phyloP scores from a whole-genome alignment of 805 yeast species.

The Saturnispora zaruensis region DNA sequence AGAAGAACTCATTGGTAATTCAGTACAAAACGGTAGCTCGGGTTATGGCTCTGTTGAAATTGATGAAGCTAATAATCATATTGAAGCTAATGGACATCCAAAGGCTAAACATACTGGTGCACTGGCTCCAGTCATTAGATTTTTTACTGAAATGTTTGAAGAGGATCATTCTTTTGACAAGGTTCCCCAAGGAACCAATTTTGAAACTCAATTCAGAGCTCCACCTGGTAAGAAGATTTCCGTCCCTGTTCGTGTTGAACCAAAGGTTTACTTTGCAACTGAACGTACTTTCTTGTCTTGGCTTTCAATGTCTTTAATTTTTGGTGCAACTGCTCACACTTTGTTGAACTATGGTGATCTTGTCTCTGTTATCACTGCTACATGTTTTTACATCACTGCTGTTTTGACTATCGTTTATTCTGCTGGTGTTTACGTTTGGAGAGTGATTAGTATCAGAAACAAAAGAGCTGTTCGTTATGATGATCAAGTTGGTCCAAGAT shows the following conservation, averaged over 20 bases:
- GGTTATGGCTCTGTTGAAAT: constrained; percentile 27
- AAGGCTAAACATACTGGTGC: constrained; percentile 11
- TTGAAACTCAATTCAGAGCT: constrained; percentile 49
- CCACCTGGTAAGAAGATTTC: constrained; percentile 87
- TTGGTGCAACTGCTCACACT: constrained; percentile 84
- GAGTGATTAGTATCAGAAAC: constrained; percentile 74
- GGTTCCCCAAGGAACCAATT: constrained; percentile 54
- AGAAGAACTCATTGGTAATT: constrained; percentile 49
- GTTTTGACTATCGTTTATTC: constrained; percentile 66
- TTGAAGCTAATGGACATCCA: constrained; percentile 19
- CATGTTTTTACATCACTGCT: constrained; percentile 81
- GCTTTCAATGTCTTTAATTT: constrained; percentile 82
- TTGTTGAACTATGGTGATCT: constrained; percentile 76
- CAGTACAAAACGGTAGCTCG: constrained; percentile 8
- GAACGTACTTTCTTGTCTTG: constrained; percentile 92
- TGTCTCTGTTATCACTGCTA: constrained; percentile 68
- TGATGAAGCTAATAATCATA: constrained; percentile 23
- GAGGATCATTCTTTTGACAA: constrained; percentile 45
- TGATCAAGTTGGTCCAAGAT: constrained; percentile 80
- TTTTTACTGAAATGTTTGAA: constrained; percentile 15
- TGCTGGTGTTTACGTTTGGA: constrained; percentile 63
- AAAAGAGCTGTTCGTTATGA: constrained; percentile 80
- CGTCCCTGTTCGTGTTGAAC: constrained; percentile 94
- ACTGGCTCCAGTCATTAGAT: constrained; percentile 13
- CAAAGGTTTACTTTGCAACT: constrained; percentile 97